Evolutionary conservation across 1,139 yeast genomes (phyloP).

Genomic region (Pichia sorboxylosa): DNA sequence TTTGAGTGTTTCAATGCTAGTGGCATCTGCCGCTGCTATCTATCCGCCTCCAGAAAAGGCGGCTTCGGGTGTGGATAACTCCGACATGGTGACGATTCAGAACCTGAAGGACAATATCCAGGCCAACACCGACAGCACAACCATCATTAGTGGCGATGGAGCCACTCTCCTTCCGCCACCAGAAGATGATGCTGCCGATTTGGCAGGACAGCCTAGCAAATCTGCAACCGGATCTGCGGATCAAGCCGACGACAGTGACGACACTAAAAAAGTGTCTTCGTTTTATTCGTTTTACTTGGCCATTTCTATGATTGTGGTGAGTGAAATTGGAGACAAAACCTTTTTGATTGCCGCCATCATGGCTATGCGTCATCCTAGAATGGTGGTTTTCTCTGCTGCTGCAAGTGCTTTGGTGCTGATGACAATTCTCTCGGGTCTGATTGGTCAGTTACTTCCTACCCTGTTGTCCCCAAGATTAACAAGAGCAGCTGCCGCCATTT

Average conservation of each 20-base stretch:
- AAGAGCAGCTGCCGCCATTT: slow-evolving; percentile 65
- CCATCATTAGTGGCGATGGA: not conserved
- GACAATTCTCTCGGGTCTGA: slow-evolving; percentile 83
- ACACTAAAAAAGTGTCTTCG: slow-evolving; percentile 6
- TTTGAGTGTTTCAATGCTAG: not conserved
- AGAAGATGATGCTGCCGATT: not conserved
- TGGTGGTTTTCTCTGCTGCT: slow-evolving; percentile 78
- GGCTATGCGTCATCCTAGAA: slow-evolving; percentile 90
- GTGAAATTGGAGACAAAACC: slow-evolving; percentile 96
- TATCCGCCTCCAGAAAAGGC: not conserved
- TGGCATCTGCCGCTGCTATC: not conserved
- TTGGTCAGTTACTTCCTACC: slow-evolving; percentile 86
- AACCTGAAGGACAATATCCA: not conserved
- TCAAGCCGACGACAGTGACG: not conserved
- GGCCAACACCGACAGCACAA: not conserved
- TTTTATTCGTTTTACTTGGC: slow-evolving; percentile 11
- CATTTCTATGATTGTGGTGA: slow-evolving; percentile 75
- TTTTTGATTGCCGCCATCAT: slow-evolving; percentile 91
- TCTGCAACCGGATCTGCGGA: not conserved
- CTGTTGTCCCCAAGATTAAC: slow-evolving; percentile 72
- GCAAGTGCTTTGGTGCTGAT: slow-evolving; percentile 77
- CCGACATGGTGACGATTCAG: not conserved
- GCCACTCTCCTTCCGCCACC: not conserved
- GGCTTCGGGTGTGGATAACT: not conserved
- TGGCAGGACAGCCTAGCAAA: not conserved